Evolutionary conservation across 202 grass and related monocot species (phyloP), one percentile per base, ranked within the genome.

Genomic region (Schoenoplectus triqueter): DNA sequence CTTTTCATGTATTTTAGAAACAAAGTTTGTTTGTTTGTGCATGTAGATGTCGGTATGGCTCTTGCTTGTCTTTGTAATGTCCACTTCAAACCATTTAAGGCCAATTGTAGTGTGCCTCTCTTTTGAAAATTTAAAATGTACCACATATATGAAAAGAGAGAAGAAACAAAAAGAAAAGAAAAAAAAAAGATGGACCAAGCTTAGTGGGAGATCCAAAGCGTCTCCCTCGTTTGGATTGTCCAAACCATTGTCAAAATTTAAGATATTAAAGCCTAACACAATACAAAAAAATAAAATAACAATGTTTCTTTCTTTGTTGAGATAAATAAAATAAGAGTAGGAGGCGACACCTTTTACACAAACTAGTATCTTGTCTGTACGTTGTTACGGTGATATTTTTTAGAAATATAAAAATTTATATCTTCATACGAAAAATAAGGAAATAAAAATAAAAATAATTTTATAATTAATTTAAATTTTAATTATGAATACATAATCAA

Each of bases 21-120:
- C 55, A 42, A 44, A 60, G 6, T 78, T 6, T 61, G 39, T 45
- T 78, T 44, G 51, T 78, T 79, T 79, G 54, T 61, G 55, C 0
- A 5, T 61, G 75, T 44, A 41, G 52, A 77, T 79, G 75, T 79
- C 55, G 75, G 55, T 79, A 7, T 60, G 75, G 1, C 40, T 61
- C 13, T 45, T 61, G 75, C 31, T 7, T 79, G 75, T 79, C 75
- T 61, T 44, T 79, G 66, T 69, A 69, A 6, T 69, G 75, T 79
- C 55, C 75, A 9, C 1, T 79, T 45, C 2, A 18, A 39, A 79
- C 55, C 75, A 79, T 79, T 44, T 79, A 79, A 79, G 14, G 39
- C 55, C 75, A 61, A 61, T 61, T 45, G 14, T 79, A 61, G 7
- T 79, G 55, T 44, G 15, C 14, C 73, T 22, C 73, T 42, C 21